A percentile compares a stretch with the other conserved stretches of the same genome.
Evolutionary conservation across 768 basidiomycete species (phyloP).

Genomic region (Collybiopsis confluens): DNA sequence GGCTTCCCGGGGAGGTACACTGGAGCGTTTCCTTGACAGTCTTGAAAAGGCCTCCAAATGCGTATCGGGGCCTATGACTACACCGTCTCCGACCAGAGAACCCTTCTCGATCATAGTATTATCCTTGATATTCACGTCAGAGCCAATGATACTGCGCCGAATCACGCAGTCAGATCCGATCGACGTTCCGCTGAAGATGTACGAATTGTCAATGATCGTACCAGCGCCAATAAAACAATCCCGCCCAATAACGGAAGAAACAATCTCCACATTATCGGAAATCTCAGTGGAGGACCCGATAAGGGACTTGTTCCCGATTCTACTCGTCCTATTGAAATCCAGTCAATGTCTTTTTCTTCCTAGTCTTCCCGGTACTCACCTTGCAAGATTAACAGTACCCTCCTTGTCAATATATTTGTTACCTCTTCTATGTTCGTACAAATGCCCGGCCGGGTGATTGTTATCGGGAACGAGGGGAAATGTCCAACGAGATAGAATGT

Average conservation of each 20-base stretch:
- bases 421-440: constrained; percentile 83
- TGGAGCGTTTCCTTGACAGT: constrained; percentile 52
- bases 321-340: constrained; percentile 59
- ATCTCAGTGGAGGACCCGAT: constrained; percentile 78
- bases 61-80: constrained; percentile 72
- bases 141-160: constrained; percentile 76
- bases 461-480: constrained; percentile 96
- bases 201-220: constrained; percentile 67
- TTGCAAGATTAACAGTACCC: constrained; percentile 73
- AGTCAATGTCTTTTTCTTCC: neutral
- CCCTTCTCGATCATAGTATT: constrained; percentile 66
- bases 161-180: constrained; percentile 73
- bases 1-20: constrained; percentile 25
- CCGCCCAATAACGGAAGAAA: constrained; percentile 74
- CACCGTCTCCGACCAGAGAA: constrained; percentile 78
- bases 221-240: constrained; percentile 70
- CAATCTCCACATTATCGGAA: constrained; percentile 60
- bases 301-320: constrained; percentile 75
- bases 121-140: constrained; percentile 67
- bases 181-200: constrained; percentile 75
- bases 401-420: constrained; percentile 87
- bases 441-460: constrained; percentile 77
- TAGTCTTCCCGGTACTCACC: constrained; percentile 56
- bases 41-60: constrained; percentile 65
- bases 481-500: constrained; percentile 89